phyloP scores from a whole-genome alignment of 306 rosid genomes.

The Biancaea sappan region DNA sequence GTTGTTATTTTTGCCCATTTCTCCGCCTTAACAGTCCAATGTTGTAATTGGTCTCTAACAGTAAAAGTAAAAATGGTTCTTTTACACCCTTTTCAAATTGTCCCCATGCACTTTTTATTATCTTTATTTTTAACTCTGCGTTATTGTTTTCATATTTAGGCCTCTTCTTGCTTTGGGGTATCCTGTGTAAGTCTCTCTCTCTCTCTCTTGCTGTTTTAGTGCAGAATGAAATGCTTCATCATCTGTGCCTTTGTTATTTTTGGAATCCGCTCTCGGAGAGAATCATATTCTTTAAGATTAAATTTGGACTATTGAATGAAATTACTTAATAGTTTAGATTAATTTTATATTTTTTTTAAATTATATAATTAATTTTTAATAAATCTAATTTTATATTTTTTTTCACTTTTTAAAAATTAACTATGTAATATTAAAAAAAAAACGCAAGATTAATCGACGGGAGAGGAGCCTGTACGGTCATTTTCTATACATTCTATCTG shows the following conservation, averaged over 20 bases:
- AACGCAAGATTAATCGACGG: too few species aligned
- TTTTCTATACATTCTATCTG: neutral
- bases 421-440: too few species aligned
- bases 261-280: too few species aligned
- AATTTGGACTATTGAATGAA: too few species aligned
- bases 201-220: neutral
- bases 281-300: too few species aligned
- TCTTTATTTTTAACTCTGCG: neutral
- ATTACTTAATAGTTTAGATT: too few species aligned
- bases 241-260: too few species aligned
- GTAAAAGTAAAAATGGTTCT: neutral
- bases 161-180: conserved; percentile 61
- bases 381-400: too few species aligned
- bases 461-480: too few species aligned
- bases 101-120: neutral
- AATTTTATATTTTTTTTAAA: too few species aligned
- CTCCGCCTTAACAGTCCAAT: neutral
- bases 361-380: too few species aligned
- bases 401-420: too few species aligned
- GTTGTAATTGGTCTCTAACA: neutral
- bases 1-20: neutral
- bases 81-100: neutral
- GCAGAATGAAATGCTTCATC: neutral
- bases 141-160: conserved; percentile 37
- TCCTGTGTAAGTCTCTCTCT: conserved; percentile 57